phyloP scores from a whole-genome alignment of 164 flowering plant genomes.

The Paratinospora sagittata region DNA sequence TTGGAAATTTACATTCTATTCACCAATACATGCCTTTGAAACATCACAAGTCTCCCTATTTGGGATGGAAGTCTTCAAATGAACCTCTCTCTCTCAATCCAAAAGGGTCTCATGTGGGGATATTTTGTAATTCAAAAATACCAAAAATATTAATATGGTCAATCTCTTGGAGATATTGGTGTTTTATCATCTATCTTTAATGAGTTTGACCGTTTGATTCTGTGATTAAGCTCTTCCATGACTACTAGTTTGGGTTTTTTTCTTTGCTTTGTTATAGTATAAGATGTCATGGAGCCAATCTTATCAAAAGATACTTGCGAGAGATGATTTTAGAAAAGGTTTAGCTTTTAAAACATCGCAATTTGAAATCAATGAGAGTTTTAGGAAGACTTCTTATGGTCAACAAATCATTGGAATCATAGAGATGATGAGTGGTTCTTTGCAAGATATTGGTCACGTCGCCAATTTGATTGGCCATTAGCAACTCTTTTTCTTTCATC shows the following conservation, averaged over 20 bases:
- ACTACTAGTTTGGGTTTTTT: constrained; percentile 95
- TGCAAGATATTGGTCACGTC: constrained; percentile 75
- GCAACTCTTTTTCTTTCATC: constrained; percentile 91
- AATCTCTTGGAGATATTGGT: constrained; percentile 3
- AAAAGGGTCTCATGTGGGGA: background rate
- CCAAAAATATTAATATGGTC: background rate
- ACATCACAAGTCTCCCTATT: background rate
- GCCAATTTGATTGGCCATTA: constrained; percentile 67
- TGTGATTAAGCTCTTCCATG: constrained; percentile 87
- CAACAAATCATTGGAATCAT: constrained; percentile 85
- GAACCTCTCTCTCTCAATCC: background rate
- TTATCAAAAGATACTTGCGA: constrained; percentile 92
- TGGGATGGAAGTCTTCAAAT: constrained; percentile 4
- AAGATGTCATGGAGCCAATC: constrained; percentile 79
- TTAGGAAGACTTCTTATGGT: constrained; percentile 41
- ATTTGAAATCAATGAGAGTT: background rate
- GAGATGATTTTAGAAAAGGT: background rate
- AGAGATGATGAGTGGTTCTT: constrained; percentile 78
- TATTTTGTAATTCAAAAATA: background rate
- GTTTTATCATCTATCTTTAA: constrained; percentile 32
- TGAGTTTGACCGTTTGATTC: constrained; percentile 65
- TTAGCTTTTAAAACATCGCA: background rate
- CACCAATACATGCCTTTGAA: background rate
- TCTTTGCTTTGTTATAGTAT: constrained; percentile 84
- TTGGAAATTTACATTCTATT: background rate